These are phyloP conservation scores for Zygoascus hellenicus DNA, from an alignment of 1,139 yeast genomes.

Conservation along the genomic window DNA sequence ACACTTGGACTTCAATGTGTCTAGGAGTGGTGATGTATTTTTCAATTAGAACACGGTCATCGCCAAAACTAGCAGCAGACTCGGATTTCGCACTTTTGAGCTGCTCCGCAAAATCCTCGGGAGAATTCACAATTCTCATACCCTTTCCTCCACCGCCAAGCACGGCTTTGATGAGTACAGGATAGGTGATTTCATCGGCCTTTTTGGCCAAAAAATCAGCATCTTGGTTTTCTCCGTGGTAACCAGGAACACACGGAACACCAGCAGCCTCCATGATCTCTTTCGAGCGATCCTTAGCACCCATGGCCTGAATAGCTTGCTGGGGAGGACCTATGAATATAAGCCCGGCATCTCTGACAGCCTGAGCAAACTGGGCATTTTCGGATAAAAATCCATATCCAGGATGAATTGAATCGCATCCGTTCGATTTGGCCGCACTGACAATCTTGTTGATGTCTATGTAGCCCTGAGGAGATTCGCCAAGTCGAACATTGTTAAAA, in stretches of 20 bases:
- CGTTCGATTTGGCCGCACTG: slow-evolving; percentile 35
- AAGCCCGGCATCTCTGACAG: slow-evolving; percentile 36
- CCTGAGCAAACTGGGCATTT: slow-evolving; percentile 40
- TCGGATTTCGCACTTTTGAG: slow-evolving; percentile 40
- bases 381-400: slow-evolving; percentile 42
- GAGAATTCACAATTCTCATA: slow-evolving; percentile 43
- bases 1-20: slow-evolving; percentile 45
- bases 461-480: slow-evolving; percentile 41
- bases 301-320: slow-evolving; percentile 34
- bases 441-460: slow-evolving; percentile 41
- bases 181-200: slow-evolving; percentile 41
- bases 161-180: slow-evolving; percentile 46
- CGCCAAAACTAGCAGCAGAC: slow-evolving; percentile 35
- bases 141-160: slow-evolving; percentile 47
- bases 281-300: slow-evolving; percentile 33
- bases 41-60: slow-evolving; percentile 42
- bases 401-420: slow-evolving; percentile 42
- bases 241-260: slow-evolving; percentile 48
- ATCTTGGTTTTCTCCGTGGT: slow-evolving; percentile 37
- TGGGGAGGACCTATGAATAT: slow-evolving; percentile 45
- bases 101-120: slow-evolving; percentile 34
- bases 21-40: slow-evolving; percentile 42
- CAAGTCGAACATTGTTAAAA: slow-evolving; percentile 36
- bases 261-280: slow-evolving; percentile 34
- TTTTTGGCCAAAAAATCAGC: slow-evolving; percentile 30